phyloP scores from a whole-genome alignment of 2,329 filamentous ascomycete genomes.

The Exophiala lecanii-corni region DNA sequence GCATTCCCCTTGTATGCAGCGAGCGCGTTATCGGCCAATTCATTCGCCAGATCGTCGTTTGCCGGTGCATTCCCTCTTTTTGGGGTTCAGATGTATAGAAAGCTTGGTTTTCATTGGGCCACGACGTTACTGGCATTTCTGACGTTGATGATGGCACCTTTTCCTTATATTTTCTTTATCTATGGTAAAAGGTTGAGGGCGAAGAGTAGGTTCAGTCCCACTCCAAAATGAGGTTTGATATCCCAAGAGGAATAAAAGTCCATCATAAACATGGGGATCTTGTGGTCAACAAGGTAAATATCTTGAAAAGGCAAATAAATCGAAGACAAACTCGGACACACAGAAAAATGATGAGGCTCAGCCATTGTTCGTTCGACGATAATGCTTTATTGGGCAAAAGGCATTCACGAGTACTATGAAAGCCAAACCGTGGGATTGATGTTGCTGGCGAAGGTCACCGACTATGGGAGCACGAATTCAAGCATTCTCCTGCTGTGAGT shows the following conservation, averaged over 20 bases:
- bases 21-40: slow-evolving; percentile 74
- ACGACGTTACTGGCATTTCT: slow-evolving; percentile 38
- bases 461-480: too few species aligned
- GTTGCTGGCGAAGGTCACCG: too few species aligned
- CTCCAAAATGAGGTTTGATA: too few species aligned
- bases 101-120: slow-evolving; percentile 37
- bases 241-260: background rate
- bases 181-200: slow-evolving; percentile 44
- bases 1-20: slow-evolving; percentile 45
- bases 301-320: background rate
- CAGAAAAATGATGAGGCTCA: too few species aligned
- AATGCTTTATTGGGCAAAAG: too few species aligned
- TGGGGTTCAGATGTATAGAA: slow-evolving; percentile 34
- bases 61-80: slow-evolving; percentile 61
- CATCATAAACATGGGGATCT: too few species aligned
- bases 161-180: slow-evolving; percentile 47
- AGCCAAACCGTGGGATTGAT: too few species aligned
- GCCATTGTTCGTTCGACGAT: too few species aligned
- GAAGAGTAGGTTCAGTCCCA: slow-evolving; percentile 39
- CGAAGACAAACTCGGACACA: too few species aligned
- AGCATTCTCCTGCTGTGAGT: too few species aligned
- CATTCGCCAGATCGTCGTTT: slow-evolving; percentile 72
- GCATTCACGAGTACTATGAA: too few species aligned
- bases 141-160: slow-evolving; percentile 41
- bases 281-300: too few species aligned